Conservation (phyloP, 768 basidiomycete species). For the Collybia mongolica region DNA sequence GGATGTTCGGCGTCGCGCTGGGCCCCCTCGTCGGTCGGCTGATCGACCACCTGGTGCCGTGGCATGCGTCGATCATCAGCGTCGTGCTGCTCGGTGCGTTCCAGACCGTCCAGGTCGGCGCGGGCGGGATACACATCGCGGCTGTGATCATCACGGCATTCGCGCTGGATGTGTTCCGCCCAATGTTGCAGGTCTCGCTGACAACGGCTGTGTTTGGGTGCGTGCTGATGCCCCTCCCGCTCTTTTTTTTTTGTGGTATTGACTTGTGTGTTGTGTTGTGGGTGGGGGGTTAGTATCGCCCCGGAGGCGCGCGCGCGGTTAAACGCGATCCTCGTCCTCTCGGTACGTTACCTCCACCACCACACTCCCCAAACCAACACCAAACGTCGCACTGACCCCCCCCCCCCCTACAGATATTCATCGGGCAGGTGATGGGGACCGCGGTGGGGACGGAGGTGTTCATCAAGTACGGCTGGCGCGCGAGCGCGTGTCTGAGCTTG, state of each 20-base stretch:
- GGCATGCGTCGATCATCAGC: slow-evolving; percentile 67
- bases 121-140: slow-evolving; percentile 55
- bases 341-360: slow-evolving; percentile 31
- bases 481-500: slow-evolving; percentile 51
- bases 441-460: slow-evolving; percentile 65
- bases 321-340: slow-evolving; percentile 66
- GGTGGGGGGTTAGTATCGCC: too few relatives aligned
- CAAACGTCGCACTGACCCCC: too few relatives aligned
- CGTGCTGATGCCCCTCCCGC: neutral
- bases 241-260: too few relatives aligned
- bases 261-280: too few relatives aligned
- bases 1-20: slow-evolving; percentile 62
- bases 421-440: slow-evolving; percentile 77
- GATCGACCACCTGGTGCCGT: slow-evolving; percentile 69
- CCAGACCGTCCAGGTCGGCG: slow-evolving; percentile 55
- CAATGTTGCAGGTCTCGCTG: slow-evolving; percentile 59
- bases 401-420: too few relatives aligned
- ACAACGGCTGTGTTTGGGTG: slow-evolving; percentile 51
- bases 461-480: slow-evolving; percentile 61
- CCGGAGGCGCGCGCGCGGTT: slow-evolving; percentile 62
- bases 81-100: slow-evolving; percentile 41
- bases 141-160: slow-evolving; percentile 61
- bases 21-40: slow-evolving; percentile 66
- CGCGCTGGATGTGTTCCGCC: slow-evolving; percentile 58
- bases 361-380: neutral